These are phyloP conservation scores for Neofusicoccum cordaticola DNA, from an alignment of 2,329 filamentous ascomycete species.

Conservation along the genomic window DNA sequence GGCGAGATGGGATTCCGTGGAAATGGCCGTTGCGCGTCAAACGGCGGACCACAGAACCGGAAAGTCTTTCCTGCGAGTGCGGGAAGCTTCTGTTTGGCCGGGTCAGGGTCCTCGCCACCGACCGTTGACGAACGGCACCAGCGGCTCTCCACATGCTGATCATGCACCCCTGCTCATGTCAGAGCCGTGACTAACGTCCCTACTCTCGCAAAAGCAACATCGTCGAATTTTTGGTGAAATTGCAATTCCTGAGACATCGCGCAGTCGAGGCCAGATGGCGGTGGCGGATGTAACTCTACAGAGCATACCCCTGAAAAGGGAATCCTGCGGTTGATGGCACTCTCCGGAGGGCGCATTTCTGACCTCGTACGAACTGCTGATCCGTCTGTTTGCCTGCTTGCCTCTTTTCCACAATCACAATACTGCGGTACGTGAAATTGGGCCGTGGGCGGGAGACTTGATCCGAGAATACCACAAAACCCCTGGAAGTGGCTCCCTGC, in stretches of 20 bases:
- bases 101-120: background rate
- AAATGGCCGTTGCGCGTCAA: background rate
- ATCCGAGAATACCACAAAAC: background rate
- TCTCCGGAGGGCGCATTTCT: background rate
- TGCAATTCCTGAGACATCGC: background rate
- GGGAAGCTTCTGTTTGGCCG: background rate
- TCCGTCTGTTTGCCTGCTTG: background rate
- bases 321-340: background rate
- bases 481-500: background rate
- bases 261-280: background rate
- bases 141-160: constrained; percentile 1
- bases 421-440: background rate
- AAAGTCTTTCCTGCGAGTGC: background rate
- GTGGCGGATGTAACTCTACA: background rate
- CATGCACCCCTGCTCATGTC: background rate
- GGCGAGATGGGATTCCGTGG: background rate
- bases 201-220: background rate
- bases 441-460: background rate
- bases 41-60: background rate
- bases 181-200: background rate
- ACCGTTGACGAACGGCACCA: background rate
- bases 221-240: background rate
- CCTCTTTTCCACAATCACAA: background rate
- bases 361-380: background rate
- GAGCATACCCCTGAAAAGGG: background rate